Conservation (phyloP, 495 filamentous ascomycete species). For the Talaromyces liani region DNA sequence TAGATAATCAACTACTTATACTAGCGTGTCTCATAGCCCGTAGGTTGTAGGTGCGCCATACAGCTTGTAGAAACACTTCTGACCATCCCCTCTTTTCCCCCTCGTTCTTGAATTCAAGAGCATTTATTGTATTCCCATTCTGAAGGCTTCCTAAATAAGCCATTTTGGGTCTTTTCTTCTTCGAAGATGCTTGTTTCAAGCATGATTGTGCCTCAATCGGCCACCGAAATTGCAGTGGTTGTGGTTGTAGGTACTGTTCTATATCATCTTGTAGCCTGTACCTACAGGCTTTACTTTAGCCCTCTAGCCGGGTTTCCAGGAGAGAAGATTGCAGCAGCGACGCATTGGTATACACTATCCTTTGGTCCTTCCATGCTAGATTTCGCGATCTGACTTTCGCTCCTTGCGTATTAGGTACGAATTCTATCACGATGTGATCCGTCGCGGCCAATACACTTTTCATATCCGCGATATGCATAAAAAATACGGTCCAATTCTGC, state of each 20-base stretch:
- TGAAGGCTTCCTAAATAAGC: not conserved
- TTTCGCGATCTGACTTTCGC: not conserved
- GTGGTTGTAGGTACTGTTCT: not conserved
- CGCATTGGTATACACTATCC: constrained; percentile 11
- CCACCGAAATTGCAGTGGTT: not conserved
- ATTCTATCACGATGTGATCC: constrained; percentile 3
- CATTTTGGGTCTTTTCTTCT: not conserved
- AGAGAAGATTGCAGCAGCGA: constrained; percentile 24
- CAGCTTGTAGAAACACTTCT: not conserved
- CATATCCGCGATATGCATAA: constrained; percentile 29
- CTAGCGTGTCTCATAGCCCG: not conserved
- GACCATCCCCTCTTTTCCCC: not conserved
- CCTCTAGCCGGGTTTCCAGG: constrained; percentile 9
- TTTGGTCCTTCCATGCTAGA: not conserved
- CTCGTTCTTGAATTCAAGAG: not conserved
- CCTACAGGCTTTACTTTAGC: constrained; percentile 8
- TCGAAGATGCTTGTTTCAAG: not conserved
- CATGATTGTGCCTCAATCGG: not conserved
- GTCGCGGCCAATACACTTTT: constrained; percentile 17
- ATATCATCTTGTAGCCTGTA: not conserved
- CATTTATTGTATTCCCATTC: not conserved
- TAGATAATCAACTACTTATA: not conserved
- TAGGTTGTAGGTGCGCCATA: not conserved
- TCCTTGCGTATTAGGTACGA: not conserved
- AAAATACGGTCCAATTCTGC: constrained; percentile 27